phyloP scores from a whole-genome alignment of 805 yeast species.

The Saccharomycopsis sp. region DNA sequence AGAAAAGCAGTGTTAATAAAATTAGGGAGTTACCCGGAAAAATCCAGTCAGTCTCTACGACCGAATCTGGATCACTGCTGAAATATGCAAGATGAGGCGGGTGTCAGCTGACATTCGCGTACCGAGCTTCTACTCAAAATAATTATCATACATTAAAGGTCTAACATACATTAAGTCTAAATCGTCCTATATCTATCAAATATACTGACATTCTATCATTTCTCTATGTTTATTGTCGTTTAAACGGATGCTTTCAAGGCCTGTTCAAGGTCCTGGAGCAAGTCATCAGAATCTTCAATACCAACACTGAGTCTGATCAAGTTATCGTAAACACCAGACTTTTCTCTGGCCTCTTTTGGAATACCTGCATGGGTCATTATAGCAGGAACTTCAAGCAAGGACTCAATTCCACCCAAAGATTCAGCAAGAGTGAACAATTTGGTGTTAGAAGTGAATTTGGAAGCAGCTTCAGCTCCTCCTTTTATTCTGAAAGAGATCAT shows the following conservation, averaged over 20 bases:
- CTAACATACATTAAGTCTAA: not conserved
- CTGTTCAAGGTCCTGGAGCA: constrained; percentile 61
- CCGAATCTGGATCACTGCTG: too few species aligned
- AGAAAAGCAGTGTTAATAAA: too few species aligned
- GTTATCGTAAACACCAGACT: constrained; percentile 75
- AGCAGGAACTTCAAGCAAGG: constrained; percentile 82
- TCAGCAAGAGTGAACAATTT: constrained; percentile 81
- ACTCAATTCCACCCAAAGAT: constrained; percentile 86
- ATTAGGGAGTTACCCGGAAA: too few species aligned
- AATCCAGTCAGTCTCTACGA: too few species aligned
- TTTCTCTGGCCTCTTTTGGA: constrained; percentile 70
- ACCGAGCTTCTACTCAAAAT: too few species aligned
- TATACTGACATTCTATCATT: too few species aligned
- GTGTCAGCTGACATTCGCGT: too few species aligned
- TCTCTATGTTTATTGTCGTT: too few species aligned
- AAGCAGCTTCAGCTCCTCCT: constrained; percentile 75
- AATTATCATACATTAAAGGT: not conserved
- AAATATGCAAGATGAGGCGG: too few species aligned
- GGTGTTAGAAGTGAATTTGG: constrained; percentile 65
- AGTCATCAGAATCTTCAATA: constrained; percentile 75
- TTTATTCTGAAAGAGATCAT: constrained; percentile 82
- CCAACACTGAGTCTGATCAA: constrained; percentile 81
- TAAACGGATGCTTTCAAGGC: constrained; percentile 45
- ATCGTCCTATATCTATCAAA: too few species aligned
- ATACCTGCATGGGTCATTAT: constrained; percentile 91